Conservation (phyloP, 148 eudicot species). For the Oxyria digyna region DNA sequence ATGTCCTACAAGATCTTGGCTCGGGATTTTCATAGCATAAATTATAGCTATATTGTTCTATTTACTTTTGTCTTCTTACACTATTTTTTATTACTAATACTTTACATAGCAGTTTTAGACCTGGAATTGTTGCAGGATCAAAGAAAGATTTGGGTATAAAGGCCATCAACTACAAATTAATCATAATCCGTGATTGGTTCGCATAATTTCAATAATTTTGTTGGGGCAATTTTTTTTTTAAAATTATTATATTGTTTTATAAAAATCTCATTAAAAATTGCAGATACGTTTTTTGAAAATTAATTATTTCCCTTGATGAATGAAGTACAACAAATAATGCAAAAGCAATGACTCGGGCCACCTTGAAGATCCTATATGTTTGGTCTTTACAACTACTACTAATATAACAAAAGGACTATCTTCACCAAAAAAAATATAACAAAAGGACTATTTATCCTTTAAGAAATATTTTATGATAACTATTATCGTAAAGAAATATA, state of each 20-base stretch:
- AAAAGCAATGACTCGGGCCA: too few species aligned
- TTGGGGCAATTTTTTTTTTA: background rate
- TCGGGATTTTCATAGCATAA: background rate
- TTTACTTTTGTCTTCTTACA: background rate
- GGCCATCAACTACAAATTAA: background rate
- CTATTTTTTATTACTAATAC: background rate
- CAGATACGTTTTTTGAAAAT: background rate
- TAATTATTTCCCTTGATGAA: background rate
- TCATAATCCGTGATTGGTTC: background rate
- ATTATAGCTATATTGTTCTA: background rate
- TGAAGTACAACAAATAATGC: background rate
- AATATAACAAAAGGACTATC: too few species aligned
- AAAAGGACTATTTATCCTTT: too few species aligned
- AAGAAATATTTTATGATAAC: too few species aligned
- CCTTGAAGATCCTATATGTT: too few species aligned
- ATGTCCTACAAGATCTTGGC: slow-evolving; percentile 7
- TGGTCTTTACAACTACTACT: too few species aligned
- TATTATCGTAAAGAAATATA: too few species aligned
- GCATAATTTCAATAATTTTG: background rate
- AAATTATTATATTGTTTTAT: background rate
- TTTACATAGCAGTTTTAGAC: slow-evolving; percentile 1
- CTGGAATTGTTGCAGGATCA: background rate
- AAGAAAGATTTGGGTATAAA: slow-evolving; percentile 4
- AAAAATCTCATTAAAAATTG: background rate
- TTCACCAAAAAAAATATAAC: too few species aligned